These are phyloP conservation scores for Vachellia collinsii DNA, from an alignment of 306 rosid genomes.

Conservation along the genomic window DNA sequence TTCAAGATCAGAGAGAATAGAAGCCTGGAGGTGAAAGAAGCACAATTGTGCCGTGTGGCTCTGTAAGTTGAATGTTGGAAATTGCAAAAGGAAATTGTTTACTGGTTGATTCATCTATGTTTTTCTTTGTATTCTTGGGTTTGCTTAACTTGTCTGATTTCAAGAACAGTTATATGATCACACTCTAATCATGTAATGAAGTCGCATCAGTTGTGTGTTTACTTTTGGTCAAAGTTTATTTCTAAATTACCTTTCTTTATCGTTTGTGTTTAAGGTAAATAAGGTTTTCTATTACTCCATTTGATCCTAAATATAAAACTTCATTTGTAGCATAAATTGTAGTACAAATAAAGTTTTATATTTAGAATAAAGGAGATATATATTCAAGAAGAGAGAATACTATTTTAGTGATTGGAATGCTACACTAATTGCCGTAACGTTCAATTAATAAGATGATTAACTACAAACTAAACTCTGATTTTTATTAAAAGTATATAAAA, in stretches of 20 bases:
- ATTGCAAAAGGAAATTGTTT: slow-evolving; percentile 41
- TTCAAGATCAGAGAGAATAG: slow-evolving; percentile 58
- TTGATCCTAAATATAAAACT: too few relatives aligned
- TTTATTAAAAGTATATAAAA: slow-evolving; percentile 27
- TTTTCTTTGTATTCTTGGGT: slow-evolving; percentile 36
- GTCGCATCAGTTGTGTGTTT: slow-evolving; percentile 35
- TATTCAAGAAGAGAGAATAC: too few relatives aligned
- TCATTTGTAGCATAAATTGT: too few relatives aligned
- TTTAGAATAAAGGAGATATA: too few relatives aligned
- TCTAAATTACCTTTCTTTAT: slow-evolving; percentile 4
- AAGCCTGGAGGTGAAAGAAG: slow-evolving; percentile 70
- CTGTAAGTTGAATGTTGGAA: slow-evolving; percentile 46
- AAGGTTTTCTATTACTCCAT: too few relatives aligned
- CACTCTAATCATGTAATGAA: slow-evolving; percentile 45
- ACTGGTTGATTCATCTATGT: slow-evolving; percentile 35
- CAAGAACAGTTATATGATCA: slow-evolving; percentile 38
- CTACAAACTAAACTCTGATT: slow-evolving; percentile 8
- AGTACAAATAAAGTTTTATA: too few relatives aligned
- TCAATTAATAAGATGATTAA: slow-evolving; percentile 17
- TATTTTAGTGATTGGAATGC: not conserved
- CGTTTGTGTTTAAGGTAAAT: not conserved
- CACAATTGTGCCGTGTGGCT: slow-evolving; percentile 24
- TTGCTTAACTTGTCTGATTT: slow-evolving; percentile 32
- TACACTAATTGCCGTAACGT: slow-evolving; percentile 22
- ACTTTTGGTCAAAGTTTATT: slow-evolving; percentile 34